A percentile compares a stretch with the other conserved stretches of the same genome.
Evolutionary conservation across 176 grass and related monocot genomes (phyloP).

Genomic region (Avena eriantha): DNA sequence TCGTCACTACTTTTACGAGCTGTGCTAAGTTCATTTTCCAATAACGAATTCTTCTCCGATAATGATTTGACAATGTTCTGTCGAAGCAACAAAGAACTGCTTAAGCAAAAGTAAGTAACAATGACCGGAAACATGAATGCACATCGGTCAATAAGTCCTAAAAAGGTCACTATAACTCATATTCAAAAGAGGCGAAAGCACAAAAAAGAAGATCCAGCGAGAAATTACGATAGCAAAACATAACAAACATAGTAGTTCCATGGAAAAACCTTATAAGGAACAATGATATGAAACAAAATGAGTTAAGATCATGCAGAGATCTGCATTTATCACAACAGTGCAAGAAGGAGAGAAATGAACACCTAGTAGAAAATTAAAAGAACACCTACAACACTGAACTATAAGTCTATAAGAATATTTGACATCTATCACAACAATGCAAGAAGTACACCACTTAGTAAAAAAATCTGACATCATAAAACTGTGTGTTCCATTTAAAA

Average conservation of each 20-base stretch:
- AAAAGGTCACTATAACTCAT: slow-evolving; percentile 18
- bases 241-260: background rate
- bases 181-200: background rate
- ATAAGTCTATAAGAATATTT: background rate
- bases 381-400: background rate
- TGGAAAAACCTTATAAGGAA: background rate
- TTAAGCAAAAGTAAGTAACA: slow-evolving; percentile 29
- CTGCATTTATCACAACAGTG: background rate
- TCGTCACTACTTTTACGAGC: slow-evolving; percentile 72
- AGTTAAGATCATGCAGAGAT: slow-evolving; percentile 28
- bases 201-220: background rate
- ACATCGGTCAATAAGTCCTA: background rate
- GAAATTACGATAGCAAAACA: slow-evolving; percentile 29
- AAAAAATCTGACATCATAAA: slow-evolving; percentile 17
- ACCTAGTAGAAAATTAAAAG: background rate
- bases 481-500: background rate
- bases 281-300: background rate
- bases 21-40: slow-evolving; percentile 78
- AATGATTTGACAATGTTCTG: slow-evolving; percentile 82
- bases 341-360: slow-evolving; percentile 8
- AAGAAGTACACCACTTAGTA: slow-evolving; percentile 2
- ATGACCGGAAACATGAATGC: slow-evolving; percentile 1
- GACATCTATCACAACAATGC: background rate
- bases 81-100: slow-evolving; percentile 44
- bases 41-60: slow-evolving; percentile 65